Base-by-base conservation (phyloP, 129 eudicot genomes). In the Flaveria bidentis region DNA sequence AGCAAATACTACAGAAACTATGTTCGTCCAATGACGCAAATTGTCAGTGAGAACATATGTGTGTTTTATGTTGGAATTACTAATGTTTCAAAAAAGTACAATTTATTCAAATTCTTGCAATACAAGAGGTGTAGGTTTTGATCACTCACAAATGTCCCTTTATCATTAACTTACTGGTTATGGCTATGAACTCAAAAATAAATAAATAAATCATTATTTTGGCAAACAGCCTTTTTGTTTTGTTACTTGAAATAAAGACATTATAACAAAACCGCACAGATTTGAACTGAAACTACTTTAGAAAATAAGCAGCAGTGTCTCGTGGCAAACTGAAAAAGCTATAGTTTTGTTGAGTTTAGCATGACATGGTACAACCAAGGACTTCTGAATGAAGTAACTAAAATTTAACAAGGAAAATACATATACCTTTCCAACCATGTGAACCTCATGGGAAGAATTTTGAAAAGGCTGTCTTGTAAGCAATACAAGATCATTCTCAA, bases 401-500 rank as follows among this genome's bases (percentile, higher is more conserved):
- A 61, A 74, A 61, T 2, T 33, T 41, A 33, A 18, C 22, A 78
- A 58, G 36, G 47, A 71, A 45, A 69, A 17, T 16, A n/a, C 9
- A 41, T 17, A 22, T 84, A 92, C 98, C 96, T 94, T 94, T 78
- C 99, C 99, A 57, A 94, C 80, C 80, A 90, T 64, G 84, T 91
- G 99, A 81, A 89, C 88, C 78, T 89, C 92, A 25, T 81, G 81
- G 62, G 77, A 69, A 11, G 91, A 85, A 30, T 63, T 82, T 78
- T 78, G 72, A 50, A 89, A 71, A 55, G 97, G 92, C 55, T 87
- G 91, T 82, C 84, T 84, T 17, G 97, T 94, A 30, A 94, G 89
- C 79, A 94, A 82, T 51, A 94, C 57, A 50, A 95, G 96, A 84
- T 95, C 99, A 77, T 89, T 89, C 63, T 91, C 97, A 17, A 73